These are phyloP conservation scores for Apiospora rasikravindrae DNA, from an alignment of 2,329 filamentous ascomycete species.

Conservation along the genomic window DNA sequence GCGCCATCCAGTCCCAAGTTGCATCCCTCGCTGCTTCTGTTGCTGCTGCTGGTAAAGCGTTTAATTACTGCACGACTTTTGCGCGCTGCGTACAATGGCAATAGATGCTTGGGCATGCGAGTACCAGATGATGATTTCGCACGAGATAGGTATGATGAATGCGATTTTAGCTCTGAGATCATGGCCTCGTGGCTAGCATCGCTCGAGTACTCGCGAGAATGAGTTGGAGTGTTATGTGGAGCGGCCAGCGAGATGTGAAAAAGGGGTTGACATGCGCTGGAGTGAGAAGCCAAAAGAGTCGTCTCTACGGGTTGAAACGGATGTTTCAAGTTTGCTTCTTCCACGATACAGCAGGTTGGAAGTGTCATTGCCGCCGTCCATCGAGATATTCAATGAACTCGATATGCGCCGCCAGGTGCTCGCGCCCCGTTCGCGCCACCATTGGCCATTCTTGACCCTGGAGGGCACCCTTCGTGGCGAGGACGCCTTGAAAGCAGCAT, in stretches of 20 bases:
- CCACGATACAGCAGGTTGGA: not conserved
- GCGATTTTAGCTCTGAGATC: not conserved
- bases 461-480: not conserved
- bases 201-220: conserved; percentile 20
- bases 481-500: conserved; percentile 16
- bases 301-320: not conserved
- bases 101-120: not conserved
- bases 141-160: not conserved
- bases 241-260: conserved; percentile 24
- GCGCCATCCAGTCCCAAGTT: conserved; percentile 20
- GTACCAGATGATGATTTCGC: not conserved
- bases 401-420: conserved; percentile 39
- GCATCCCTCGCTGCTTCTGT: not conserved
- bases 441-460: conserved; percentile 26
- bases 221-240: not conserved
- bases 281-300: conserved; percentile 31
- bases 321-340: not conserved
- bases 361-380: conserved; percentile 26
- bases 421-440: conserved; percentile 33
- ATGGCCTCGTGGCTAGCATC: conserved; percentile 25
- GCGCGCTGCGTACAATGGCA: conserved; percentile 19
- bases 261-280: conserved; percentile 27
- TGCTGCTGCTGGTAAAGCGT: conserved; percentile 14
- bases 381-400: conserved; percentile 32
- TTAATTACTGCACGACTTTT: conserved; percentile 21